Evolutionary conservation across 306 rosid species (phyloP).

Genomic region (Delonix regia): DNA sequence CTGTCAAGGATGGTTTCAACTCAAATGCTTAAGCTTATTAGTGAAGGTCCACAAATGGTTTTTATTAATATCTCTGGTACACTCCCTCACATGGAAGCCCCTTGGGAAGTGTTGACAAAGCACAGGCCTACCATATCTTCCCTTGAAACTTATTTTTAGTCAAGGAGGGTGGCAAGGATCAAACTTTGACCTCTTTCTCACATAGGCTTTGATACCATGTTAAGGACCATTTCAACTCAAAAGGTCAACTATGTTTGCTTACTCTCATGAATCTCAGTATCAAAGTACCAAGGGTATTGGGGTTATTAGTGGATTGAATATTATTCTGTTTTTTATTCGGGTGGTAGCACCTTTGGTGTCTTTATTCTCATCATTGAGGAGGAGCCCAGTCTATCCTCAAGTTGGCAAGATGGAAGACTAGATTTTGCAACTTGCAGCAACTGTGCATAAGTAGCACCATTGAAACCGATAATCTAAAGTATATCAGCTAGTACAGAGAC

Average conservation of each 20-base stretch:
- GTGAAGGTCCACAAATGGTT: background rate
- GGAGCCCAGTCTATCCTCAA: background rate
- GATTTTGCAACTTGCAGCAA: background rate
- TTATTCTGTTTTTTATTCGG: background rate
- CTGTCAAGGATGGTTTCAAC: background rate
- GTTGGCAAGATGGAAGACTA: background rate
- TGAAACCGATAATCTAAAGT: background rate
- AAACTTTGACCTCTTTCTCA: background rate
- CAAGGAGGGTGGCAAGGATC: background rate
- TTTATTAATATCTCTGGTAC: background rate
- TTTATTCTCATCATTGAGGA: background rate
- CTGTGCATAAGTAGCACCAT: background rate
- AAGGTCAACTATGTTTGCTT: background rate
- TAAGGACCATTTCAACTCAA: background rate
- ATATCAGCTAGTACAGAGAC: background rate
- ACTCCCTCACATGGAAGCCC: background rate
- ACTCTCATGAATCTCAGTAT: background rate
- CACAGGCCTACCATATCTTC: background rate
- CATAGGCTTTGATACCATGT: background rate
- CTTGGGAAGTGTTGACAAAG: background rate
- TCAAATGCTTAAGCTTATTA: background rate
- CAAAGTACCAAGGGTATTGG: background rate
- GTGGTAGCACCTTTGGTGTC: background rate
- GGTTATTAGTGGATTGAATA: background rate
- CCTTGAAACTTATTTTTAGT: background rate